Evolutionary conservation across 371 early-diverging fungal species (phyloP).

Genomic region (Mortierella sp.): DNA sequence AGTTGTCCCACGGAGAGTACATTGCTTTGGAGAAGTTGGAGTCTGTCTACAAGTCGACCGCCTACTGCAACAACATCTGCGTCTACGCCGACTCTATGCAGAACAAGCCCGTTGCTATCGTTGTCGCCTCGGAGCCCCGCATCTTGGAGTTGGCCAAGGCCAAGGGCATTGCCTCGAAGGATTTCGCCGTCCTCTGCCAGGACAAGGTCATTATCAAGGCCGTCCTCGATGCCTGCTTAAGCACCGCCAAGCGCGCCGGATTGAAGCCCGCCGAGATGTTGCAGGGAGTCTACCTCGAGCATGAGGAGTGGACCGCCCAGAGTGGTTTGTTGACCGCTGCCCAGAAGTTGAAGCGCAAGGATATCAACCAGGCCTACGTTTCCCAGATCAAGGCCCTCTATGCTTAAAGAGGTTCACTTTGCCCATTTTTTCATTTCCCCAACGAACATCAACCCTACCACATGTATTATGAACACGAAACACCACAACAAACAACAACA

Average conservation of each 20-base stretch:
- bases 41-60: slow-evolving; percentile 86
- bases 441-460: neutral
- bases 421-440: slow-evolving; percentile 10
- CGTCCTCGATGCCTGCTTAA: slow-evolving; percentile 62
- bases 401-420: slow-evolving; percentile 23
- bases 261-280: slow-evolving; percentile 85
- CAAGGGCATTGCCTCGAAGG: slow-evolving; percentile 43
- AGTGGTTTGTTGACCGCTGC: slow-evolving; percentile 92
- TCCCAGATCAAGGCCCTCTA: slow-evolving; percentile 75
- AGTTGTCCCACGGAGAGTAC: slow-evolving; percentile 96
- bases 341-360: slow-evolving; percentile 91
- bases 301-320: slow-evolving; percentile 92
- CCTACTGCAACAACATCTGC: slow-evolving; percentile 86
- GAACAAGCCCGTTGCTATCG: slow-evolving; percentile 77
- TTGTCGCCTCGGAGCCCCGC: slow-evolving; percentile 75
- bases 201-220: slow-evolving; percentile 60
- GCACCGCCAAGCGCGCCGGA: slow-evolving; percentile 67
- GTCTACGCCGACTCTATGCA: slow-evolving; percentile 86
- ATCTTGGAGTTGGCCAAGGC: slow-evolving; percentile 53
- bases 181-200: slow-evolving; percentile 64
- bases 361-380: slow-evolving; percentile 74
- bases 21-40: slow-evolving; percentile 98
- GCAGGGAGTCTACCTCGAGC: slow-evolving; percentile 74
- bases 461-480: slow-evolving; percentile 12
- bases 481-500: neutral